Conservation (phyloP, 768 basidiomycete genomes). For the Fomitopsis serialis region DNA sequence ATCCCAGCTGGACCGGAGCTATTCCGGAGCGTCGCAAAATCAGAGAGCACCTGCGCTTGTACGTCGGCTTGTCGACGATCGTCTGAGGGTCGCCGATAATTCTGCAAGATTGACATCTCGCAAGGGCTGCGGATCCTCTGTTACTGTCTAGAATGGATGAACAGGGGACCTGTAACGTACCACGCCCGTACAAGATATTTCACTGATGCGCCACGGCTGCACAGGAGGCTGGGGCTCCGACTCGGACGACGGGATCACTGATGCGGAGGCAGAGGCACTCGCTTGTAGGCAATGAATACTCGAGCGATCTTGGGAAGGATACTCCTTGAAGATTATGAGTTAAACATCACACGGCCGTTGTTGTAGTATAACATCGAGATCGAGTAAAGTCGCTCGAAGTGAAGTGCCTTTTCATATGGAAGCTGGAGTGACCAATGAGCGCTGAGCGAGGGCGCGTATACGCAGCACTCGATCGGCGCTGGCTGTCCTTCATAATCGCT, state of each 20-base stretch:
- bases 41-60: conserved; percentile 59
- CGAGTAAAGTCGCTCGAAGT: too few species aligned
- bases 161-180: conserved; percentile 38
- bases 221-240: conserved; percentile 56
- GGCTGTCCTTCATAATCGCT: too few species aligned
- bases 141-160: not conserved
- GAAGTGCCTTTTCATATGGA: too few species aligned
- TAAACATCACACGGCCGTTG: too few species aligned
- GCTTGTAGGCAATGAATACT: too few species aligned
- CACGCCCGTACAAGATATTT: conserved; percentile 77
- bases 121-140: conserved; percentile 44
- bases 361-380: too few species aligned
- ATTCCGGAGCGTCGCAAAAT: conserved; percentile 49
- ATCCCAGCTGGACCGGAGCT: conserved; percentile 26
- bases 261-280: conserved; percentile 52
- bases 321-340: too few species aligned
- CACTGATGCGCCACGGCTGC: conserved; percentile 71
- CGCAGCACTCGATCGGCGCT: too few species aligned
- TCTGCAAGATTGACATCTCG: conserved; percentile 82
- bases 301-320: too few species aligned
- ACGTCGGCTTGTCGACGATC: conserved; percentile 86
- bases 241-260: conserved; percentile 61
- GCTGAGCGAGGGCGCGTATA: too few species aligned
- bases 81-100: conserved; percentile 80
- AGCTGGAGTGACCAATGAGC: too few species aligned